Evolutionary conservation across 2,329 filamentous ascomycete species (phyloP), one percentile per base, ranked within the genome.

Genomic region (Aspergillus aculeatinus): DNA sequence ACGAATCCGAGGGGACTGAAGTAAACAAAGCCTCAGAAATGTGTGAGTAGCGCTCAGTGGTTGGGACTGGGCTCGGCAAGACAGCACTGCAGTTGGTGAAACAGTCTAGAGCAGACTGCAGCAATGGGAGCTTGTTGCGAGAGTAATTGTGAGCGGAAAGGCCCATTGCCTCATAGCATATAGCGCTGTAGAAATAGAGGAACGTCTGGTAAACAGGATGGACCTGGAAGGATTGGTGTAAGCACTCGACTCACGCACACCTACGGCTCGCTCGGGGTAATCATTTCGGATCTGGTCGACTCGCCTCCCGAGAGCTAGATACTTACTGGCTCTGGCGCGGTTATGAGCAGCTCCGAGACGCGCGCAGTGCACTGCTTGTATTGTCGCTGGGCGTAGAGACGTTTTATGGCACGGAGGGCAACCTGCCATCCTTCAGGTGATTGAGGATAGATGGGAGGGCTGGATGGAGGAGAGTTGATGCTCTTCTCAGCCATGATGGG

Each of bases 81-180:
- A 62, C 62, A 23, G 67, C 52, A 47, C 70, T 67, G 63, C 77
- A 72, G 56, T 66, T 62, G 52, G 73, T 54, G 61, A 80, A 82
- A 48, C 68, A 72, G 47, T 77, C 70, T 63, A 77, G 71, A 0
- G 81, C 79, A 25, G 72, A 64, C 12, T 73, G 67, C 48, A 82
- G 72, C 12, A 77, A 67, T 0, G 74, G 69, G 6, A 82, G 33
- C 64, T 81, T 83, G 44, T 75, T 75, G 23, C 65, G 67, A 2
- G 81, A 82, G 63, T 77, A 76, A n/a, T 78, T 71, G 57, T 82
- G 80, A 54, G 81, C 78, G 31, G 73, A 65, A 10, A 77, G 74
- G 3, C 79, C 81, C n/a, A 82, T 72, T 4, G 74, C 73, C 59
- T 83, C 81, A 60, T 80, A 77, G 27, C 74, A 79, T 10, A 80